These are phyloP conservation scores for Mucor sp. DNA, from an alignment of 371 early-diverging fungal species.

Conservation along the genomic window DNA sequence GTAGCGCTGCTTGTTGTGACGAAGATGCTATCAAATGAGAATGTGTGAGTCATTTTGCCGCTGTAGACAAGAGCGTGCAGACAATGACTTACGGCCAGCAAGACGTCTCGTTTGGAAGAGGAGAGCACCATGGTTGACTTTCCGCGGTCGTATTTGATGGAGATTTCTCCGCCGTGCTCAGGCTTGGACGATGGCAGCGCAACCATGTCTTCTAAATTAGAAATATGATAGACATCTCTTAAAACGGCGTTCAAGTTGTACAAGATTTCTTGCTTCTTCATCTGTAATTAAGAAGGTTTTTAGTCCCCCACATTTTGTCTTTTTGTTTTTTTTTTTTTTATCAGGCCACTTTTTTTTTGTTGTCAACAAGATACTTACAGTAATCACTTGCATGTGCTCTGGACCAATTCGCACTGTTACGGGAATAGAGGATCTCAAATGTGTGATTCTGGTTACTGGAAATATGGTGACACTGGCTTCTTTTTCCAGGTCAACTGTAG, in stretches of 20 bases:
- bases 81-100: conserved; percentile 52
- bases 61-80: too few relatives aligned
- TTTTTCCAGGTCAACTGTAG: conserved; percentile 63
- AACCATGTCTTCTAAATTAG: conserved; percentile 78
- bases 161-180: conserved; percentile 71
- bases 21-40: conserved; percentile 57
- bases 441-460: conserved; percentile 65
- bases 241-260: conserved; percentile 69
- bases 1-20: conserved; percentile 71
- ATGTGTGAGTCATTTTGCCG: too few relatives aligned
- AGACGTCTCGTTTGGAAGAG: conserved; percentile 73
- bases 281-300: conserved; percentile 7
- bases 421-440: conserved; percentile 62
- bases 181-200: conserved; percentile 47
- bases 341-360: conserved; percentile 11
- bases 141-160: conserved; percentile 75
- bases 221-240: conserved; percentile 86
- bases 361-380: conserved; percentile 30
- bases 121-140: conserved; percentile 71
- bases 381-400: conserved; percentile 83
- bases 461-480: conserved; percentile 62
- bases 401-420: conserved; percentile 81
- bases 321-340: too few relatives aligned
- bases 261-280: conserved; percentile 65
- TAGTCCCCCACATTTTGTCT: too few relatives aligned